These are phyloP conservation scores for Mollisia scopiformis DNA, from an alignment of 2,329 filamentous ascomycete species.

Conservation along the genomic window DNA sequence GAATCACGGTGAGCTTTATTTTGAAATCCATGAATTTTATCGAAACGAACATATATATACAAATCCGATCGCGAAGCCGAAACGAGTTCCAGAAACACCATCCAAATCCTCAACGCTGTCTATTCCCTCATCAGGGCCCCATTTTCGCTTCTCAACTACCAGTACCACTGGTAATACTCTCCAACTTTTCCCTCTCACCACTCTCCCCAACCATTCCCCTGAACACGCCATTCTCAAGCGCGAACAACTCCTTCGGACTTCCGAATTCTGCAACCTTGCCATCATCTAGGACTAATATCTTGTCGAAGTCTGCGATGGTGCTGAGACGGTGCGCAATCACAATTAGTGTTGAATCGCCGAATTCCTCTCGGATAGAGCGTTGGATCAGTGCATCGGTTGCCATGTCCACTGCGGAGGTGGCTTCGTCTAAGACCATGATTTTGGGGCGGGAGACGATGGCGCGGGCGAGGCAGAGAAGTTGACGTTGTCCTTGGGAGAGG, in stretches of 20 bases:
- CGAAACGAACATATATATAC: no score
- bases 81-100: no score
- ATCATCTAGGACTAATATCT: constrained; percentile 71
- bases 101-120: no score
- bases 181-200: constrained; percentile 51
- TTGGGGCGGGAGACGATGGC: constrained; percentile 73
- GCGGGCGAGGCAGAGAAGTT: constrained; percentile 74
- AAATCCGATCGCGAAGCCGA: no score
- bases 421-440: constrained; percentile 81
- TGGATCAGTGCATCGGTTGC: constrained; percentile 75
- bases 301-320: constrained; percentile 78
- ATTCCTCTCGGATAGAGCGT: constrained; percentile 72
- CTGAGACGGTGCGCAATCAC: constrained; percentile 78
- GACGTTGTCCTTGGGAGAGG: constrained; percentile 75
- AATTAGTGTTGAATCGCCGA: constrained; percentile 67
- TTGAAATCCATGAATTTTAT: no score
- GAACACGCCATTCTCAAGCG: constrained; percentile 50
- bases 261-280: constrained; percentile 71
- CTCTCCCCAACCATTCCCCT: constrained; percentile 65
- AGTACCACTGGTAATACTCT: constrained; percentile 20
- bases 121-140: no score
- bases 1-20: no score
- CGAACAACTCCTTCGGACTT: constrained; percentile 63
- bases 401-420: constrained; percentile 80
- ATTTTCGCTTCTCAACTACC: not conserved